A percentile compares a stretch with the other conserved stretches of the same genome.
phyloP scores from a whole-genome alignment of 805 yeast species.

The Henningerozyma blattae region DNA sequence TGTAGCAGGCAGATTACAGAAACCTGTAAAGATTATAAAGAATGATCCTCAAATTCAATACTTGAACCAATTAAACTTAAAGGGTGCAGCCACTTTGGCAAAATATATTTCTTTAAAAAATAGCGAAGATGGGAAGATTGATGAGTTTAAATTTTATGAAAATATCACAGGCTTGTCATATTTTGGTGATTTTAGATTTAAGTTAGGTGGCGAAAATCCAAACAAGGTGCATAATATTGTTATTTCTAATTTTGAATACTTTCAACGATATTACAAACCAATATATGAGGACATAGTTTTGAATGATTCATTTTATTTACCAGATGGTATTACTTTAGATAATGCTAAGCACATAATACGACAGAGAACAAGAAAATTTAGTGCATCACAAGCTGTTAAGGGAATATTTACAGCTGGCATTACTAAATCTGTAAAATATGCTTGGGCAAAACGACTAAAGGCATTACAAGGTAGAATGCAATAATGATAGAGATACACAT shows the following conservation, averaged over 20 bases:
- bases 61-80: slow-evolving; percentile 64
- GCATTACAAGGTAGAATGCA: slow-evolving; percentile 10
- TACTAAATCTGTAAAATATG: slow-evolving; percentile 56
- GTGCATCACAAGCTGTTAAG: slow-evolving; percentile 63
- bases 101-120: slow-evolving; percentile 24
- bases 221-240: slow-evolving; percentile 81
- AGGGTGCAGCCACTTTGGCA: slow-evolving; percentile 61
- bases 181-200: slow-evolving; percentile 81
- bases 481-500: not conserved
- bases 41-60: slow-evolving; percentile 53
- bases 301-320: slow-evolving; percentile 23
- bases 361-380: slow-evolving; percentile 54
- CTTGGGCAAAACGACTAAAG: slow-evolving; percentile 53
- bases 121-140: slow-evolving; percentile 29
- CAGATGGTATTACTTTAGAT: slow-evolving; percentile 28
- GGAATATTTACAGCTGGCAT: slow-evolving; percentile 86
- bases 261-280: slow-evolving; percentile 67
- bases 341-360: slow-evolving; percentile 29
- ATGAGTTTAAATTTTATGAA: slow-evolving; percentile 57
- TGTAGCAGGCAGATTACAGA: slow-evolving; percentile 85
- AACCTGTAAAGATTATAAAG: slow-evolving; percentile 72
- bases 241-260: slow-evolving; percentile 53
- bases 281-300: slow-evolving; percentile 27
- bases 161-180: slow-evolving; percentile 75
- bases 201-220: slow-evolving; percentile 85